A percentile compares a stretch with the other conserved stretches of the same genome.
Evolutionary conservation across 2,329 filamentous ascomycete genomes (phyloP).

Genomic region (Fusarium miscanthi): DNA sequence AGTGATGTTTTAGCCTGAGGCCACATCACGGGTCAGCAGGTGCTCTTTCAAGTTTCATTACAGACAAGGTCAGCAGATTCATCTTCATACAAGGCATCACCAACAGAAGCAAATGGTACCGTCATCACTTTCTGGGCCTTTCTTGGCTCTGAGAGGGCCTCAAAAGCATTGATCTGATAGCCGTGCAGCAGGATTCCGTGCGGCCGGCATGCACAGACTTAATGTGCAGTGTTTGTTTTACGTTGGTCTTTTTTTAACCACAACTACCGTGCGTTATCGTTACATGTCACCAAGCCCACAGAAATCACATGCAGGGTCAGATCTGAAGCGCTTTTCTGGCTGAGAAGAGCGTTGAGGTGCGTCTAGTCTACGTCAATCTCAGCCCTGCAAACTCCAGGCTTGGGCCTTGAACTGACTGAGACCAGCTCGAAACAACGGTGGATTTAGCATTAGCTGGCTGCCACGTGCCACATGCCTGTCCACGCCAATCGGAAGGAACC

Average conservation of each 20-base stretch:
- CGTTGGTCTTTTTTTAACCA: conserved; percentile 3
- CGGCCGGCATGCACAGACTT: conserved; percentile 27
- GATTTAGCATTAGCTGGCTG: conserved; percentile 36
- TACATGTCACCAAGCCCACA: conserved; percentile 13
- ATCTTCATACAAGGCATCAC: neutral
- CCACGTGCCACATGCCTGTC: conserved; percentile 41
- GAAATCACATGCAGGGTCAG: conserved; percentile 8
- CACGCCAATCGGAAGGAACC: conserved; percentile 37
- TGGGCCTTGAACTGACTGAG: conserved; percentile 38
- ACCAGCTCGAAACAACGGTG: conserved; percentile 42
- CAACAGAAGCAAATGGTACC: neutral
- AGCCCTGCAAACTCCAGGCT: conserved; percentile 22
- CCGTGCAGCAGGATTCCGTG: conserved; percentile 3
- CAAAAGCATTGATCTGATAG: conserved; percentile 16
- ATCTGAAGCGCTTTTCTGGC: conserved; percentile 6
- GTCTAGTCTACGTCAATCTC: conserved; percentile 16
- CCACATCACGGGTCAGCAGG: neutral
- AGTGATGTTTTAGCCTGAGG: neutral
- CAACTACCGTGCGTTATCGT: conserved; percentile 4
- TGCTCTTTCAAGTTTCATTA: neutral
- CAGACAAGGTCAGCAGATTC: neutral
- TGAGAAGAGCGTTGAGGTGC: conserved; percentile 6
- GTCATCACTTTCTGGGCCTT: conserved; percentile 5
- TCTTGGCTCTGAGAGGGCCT: neutral
- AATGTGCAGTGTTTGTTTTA: conserved; percentile 10